Evolutionary conservation across 208 protist species (phyloP).

Genomic region (Crithidia mellificae): DNA sequence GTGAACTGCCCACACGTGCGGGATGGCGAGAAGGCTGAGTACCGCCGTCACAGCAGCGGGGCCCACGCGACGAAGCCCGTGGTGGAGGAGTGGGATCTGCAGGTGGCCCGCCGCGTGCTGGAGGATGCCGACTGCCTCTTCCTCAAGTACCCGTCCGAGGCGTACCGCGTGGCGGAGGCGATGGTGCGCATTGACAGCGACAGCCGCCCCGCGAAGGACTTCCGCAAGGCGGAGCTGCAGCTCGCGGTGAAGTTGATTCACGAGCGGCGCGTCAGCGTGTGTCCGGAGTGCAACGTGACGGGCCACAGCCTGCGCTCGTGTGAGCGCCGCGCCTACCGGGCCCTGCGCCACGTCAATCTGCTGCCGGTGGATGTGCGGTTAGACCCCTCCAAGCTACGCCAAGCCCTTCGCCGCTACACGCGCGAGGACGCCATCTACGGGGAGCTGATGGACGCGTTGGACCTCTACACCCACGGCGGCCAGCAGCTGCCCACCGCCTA

Average conservation of each 20-base stretch:
- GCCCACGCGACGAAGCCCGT: constrained; percentile 20
- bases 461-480: constrained; percentile 36
- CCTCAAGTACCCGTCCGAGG: constrained; percentile 53
- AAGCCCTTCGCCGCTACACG: constrained; percentile 39
- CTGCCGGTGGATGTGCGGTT: constrained; percentile 64
- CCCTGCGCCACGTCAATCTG: constrained; percentile 46
- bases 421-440: constrained; percentile 35
- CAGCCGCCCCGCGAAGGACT: constrained; percentile 77
- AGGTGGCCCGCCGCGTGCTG: constrained; percentile 72
- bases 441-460: constrained; percentile 60
- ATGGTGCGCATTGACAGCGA: constrained; percentile 71
- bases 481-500: constrained; percentile 61
- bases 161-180: constrained; percentile 46
- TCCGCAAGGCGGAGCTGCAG: constrained; percentile 78
- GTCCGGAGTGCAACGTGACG: constrained; percentile 55
- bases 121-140: constrained; percentile 62
- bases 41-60: constrained; percentile 32
- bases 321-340: constrained; percentile 43
- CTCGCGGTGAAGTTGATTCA: constrained; percentile 76
- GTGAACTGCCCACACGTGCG: constrained; percentile 48
- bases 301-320: constrained; percentile 70
- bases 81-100: constrained; percentile 76
- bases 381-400: constrained; percentile 41
- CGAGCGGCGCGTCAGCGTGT: constrained; percentile 63
- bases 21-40: constrained; percentile 27